phyloP scores from a whole-genome alignment of 2,329 filamentous ascomycete genomes.

The Saccharata proteae region DNA sequence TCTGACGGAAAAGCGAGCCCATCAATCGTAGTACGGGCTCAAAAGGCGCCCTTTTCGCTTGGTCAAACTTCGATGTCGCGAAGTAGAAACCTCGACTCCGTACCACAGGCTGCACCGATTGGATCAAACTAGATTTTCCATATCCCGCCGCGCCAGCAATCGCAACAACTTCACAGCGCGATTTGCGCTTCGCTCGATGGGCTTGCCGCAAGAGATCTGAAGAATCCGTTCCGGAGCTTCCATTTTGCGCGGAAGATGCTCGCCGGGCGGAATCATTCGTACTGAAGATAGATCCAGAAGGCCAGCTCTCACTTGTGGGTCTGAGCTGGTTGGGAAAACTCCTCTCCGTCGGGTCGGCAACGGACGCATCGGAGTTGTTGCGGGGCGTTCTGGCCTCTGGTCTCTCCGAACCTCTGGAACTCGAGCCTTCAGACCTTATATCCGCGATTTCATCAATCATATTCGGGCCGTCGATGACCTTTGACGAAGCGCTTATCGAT shows the following conservation, averaged over 20 bases:
- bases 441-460: constrained; percentile 34
- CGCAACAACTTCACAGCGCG: constrained; percentile 48
- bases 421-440: constrained; percentile 32
- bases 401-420: constrained; percentile 41
- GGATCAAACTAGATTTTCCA: constrained; percentile 49
- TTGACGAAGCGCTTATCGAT: constrained; percentile 9
- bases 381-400: constrained; percentile 5
- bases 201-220: constrained; percentile 2
- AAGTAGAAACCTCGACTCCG: constrained; percentile 46
- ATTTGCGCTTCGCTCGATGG: constrained; percentile 15
- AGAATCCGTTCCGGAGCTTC: constrained; percentile 1
- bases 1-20: constrained; percentile 49
- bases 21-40: constrained; percentile 50
- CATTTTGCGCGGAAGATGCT: constrained; percentile 4
- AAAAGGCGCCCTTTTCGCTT: constrained; percentile 46
- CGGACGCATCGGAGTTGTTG: constrained; percentile 8
- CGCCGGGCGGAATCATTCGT: constrained; percentile 1
- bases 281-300: constrained; percentile 6
- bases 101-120: constrained; percentile 44
- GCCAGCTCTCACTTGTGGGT: constrained; percentile 5
- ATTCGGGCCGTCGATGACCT: too few species aligned
- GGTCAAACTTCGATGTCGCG: constrained; percentile 48
- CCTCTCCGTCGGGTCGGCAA: constrained; percentile 3
- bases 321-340: constrained; percentile 3
- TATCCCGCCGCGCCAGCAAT: constrained; percentile 45